Base-by-base conservation (phyloP, 1,139 yeast genomes). In the Diutina sp. region DNA sequence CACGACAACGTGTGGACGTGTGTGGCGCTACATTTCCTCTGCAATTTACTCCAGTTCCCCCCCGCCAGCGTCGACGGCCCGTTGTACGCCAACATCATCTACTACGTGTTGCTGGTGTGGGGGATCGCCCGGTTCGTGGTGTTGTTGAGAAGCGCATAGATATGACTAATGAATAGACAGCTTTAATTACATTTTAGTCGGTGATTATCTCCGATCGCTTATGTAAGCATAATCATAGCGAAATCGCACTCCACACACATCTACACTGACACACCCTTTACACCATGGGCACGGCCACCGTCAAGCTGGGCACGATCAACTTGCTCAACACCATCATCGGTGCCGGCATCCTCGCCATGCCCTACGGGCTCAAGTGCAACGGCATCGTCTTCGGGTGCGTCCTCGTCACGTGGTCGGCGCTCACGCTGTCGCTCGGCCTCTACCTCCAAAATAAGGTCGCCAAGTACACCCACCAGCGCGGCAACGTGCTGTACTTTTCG, bases 31-130 rank as follows among this genome's bases (percentile, higher is more conserved):
- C 99, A 93, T 66, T 64, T 78, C 1, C 76, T 86, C 57, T 91
- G 98, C 69, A 93, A 93, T 67, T 69, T 79, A 58, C 74, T 87
- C 71, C 96, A 97, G 0, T 79, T 91, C 55, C 99, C 98, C 0
- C 47, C 47, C 14, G 30, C 28, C 9, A 44, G 53, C 9, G 32
- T 50, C 28, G 53, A 50, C 18, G 53, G 53, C 29, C 53, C 53
- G 21, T 50, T 50, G 44, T 50, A 50, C 35, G 53, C 53, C 16
- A 50, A 50, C 21, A 32, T 50, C n/a, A 32, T 50, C 9, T 50
- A 50, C 21, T 50, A 50, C 32, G 44, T 50, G 28, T 32, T 50
- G 44, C 32, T 44, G 8, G 53, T 50, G 28, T 50, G 16, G 30
- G 53, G 53, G 7, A 6, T 50, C 2, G 53, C 32, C 3, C 53